Percentiles rank a stretch among this genome's conserved stretches.
Evolutionary conservation across 108 stramenopile genomes (phyloP).

Genomic region (Nitzschia sp.): DNA sequence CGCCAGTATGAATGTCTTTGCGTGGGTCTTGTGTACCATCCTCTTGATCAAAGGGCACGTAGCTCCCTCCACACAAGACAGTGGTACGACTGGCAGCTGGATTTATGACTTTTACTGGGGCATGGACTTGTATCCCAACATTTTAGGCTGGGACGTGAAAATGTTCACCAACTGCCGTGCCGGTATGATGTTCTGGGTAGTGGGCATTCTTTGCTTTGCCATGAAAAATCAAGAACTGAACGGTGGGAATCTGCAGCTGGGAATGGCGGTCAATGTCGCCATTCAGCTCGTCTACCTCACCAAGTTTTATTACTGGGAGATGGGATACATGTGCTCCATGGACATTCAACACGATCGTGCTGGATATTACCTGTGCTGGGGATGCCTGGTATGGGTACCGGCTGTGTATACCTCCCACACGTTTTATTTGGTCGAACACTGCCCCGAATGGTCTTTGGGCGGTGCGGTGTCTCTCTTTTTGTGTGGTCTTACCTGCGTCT

Average conservation of each 20-base stretch:
- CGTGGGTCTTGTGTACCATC: slow-evolving; percentile 84
- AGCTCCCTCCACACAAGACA: slow-evolving; percentile 86
- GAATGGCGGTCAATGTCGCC: slow-evolving; percentile 72
- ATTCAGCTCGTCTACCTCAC: slow-evolving; percentile 91
- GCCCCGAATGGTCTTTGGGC: slow-evolving; percentile 66
- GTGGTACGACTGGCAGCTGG: slow-evolving; percentile 80
- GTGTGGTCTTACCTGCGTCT: slow-evolving; percentile 71
- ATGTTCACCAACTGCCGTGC: slow-evolving; percentile 97
- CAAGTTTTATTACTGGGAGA: slow-evolving; percentile 99
- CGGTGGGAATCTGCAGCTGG: slow-evolving; percentile 48
- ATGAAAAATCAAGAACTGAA: slow-evolving; percentile 52
- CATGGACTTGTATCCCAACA: slow-evolving; percentile 96
- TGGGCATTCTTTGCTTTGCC: slow-evolving; percentile 59
- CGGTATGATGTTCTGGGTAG: slow-evolving; percentile 97
- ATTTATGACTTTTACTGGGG: slow-evolving; percentile 99
- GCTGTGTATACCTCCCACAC: slow-evolving; percentile 92
- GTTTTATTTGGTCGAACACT: slow-evolving; percentile 83
- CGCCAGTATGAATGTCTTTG: slow-evolving; percentile 91
- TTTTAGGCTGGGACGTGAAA: slow-evolving; percentile 95
- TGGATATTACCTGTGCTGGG: slow-evolving; percentile 98
- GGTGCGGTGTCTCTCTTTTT: slow-evolving; percentile 66
- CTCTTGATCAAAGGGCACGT: slow-evolving; percentile 88
- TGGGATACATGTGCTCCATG: slow-evolving; percentile 99
- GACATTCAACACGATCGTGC: slow-evolving; percentile 86
- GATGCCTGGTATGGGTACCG: slow-evolving; percentile 99